Evolutionary conservation across 306 rosid genomes (phyloP).

Genomic region (Fragaria vesca): DNA sequence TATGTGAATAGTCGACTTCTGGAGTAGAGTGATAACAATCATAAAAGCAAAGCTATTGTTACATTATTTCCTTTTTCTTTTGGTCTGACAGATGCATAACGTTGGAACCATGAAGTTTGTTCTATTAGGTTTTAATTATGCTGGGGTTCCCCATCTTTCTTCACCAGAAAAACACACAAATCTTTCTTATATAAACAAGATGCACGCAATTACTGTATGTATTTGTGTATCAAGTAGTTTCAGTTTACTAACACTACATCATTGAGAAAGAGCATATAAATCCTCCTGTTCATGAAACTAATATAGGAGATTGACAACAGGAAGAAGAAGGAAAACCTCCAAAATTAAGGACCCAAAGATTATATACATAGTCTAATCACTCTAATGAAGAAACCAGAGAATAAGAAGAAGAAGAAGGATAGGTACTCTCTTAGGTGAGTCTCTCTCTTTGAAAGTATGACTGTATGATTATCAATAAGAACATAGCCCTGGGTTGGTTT

Average conservation of each 20-base stretch:
- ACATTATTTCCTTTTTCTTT: background rate
- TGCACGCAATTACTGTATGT: background rate
- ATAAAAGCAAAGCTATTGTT: background rate
- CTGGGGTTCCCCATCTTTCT: slow-evolving; percentile 13
- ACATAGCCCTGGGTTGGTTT: slow-evolving; percentile 26
- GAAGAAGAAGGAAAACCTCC: background rate
- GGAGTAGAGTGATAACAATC: background rate
- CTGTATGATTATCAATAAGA: background rate
- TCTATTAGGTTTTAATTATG: background rate
- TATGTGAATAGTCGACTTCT: background rate
- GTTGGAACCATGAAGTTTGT: slow-evolving; percentile 14
- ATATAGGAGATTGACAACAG: background rate
- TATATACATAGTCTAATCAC: background rate
- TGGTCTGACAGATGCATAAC: slow-evolving; percentile 5
- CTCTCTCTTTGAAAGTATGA: too few species aligned
- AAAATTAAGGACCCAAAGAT: background rate
- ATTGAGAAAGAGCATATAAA: background rate
- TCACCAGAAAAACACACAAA: background rate
- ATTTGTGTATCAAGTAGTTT: background rate
- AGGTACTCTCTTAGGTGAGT: background rate
- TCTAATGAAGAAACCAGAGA: background rate
- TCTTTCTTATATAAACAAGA: background rate
- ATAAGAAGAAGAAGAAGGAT: too few species aligned
- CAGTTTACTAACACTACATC: background rate
- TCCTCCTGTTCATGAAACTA: background rate